A percentile compares a stretch with the other conserved stretches of the same genome.
Conservation (phyloP, 805 yeast genomes). For the Dipodascus albidus region DNA sequence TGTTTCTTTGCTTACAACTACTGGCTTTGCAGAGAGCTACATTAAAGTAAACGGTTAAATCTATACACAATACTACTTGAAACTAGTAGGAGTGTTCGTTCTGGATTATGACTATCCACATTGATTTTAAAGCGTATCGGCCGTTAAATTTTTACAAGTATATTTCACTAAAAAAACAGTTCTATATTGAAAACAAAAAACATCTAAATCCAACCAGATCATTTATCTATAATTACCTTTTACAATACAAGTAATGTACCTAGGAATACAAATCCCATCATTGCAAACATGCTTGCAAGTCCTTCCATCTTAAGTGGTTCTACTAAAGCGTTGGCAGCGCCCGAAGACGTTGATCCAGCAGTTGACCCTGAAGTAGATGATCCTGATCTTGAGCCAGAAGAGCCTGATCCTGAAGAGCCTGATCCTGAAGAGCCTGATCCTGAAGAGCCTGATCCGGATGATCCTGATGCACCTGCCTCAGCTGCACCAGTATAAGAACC, state of each 20-base stretch:
- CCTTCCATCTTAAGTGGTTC: constrained; percentile 77
- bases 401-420: constrained; percentile 10
- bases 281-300: constrained; percentile 38
- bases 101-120: too few relatives aligned
- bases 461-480: constrained; percentile 10
- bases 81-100: too few relatives aligned
- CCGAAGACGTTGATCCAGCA: constrained; percentile 2
- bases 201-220: too few relatives aligned
- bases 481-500: constrained; percentile 22
- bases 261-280: background rate
- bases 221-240: too few relatives aligned
- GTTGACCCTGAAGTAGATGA: constrained; percentile 9
- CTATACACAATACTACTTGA: too few relatives aligned
- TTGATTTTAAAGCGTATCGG: too few relatives aligned
- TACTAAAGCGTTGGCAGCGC: constrained; percentile 5
- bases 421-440: constrained; percentile 12
- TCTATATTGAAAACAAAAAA: too few relatives aligned
- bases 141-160: too few relatives aligned
- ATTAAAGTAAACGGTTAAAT: too few relatives aligned
- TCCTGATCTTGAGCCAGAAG: constrained; percentile 15
- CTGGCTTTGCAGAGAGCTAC: too few relatives aligned
- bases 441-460: constrained; percentile 7
- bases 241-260: background rate
- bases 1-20: too few relatives aligned
- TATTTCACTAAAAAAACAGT: too few relatives aligned